Base-by-base conservation (phyloP, 139 green algal species). In the Asterochloris erici region DNA sequence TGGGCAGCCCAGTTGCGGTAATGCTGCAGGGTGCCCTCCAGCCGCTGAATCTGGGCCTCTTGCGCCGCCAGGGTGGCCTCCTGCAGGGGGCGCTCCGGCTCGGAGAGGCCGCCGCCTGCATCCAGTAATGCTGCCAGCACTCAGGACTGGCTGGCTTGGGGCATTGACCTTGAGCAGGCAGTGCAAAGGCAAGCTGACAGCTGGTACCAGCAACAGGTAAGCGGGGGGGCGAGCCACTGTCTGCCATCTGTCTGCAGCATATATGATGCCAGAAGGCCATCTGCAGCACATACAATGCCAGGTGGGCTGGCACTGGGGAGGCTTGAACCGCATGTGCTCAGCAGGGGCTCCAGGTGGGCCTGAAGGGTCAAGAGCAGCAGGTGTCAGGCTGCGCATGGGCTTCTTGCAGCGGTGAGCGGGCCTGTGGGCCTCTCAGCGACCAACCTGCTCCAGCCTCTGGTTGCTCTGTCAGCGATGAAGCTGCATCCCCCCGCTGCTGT, bases 1-100 rank as follows among this genome's bases (percentile, higher is more conserved):
- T 91, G 86, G 15, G 54, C 76, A 28, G 84, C 79, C 84, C 86
- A 90, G 29, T 79, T 70, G 61, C 86, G 79, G 74, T 90, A 91
- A 77, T 91, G 86, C 24, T 77, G 60, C 63, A 89, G 54, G 28
- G 82, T 82, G 60, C 61, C 69, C 17, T 81, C 77, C 27, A 81
- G 27, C 19, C 77, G 62, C 47, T 61, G 61, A 17, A 63, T 81
- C 63, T 81, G 61, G 14, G 61, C 63, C 23, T 62, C 60, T 61
- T 70, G 60, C 60, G 69, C 14, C 11, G 21, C 21, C 17, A 21
- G 19, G 17, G 66, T 10, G 14, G n/a, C 12, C 2, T 62, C 13
- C 54, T 64, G 11, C 17, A 68, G 26, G 47, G 15, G 74, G 0
- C 12, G 74, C 0, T 68, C 15, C 16, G 74, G 26, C 73, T 24